These are phyloP conservation scores for Elaeis oleifera DNA, from an alignment of 202 grass and related monocot genomes.

Conservation along the genomic window DNA sequence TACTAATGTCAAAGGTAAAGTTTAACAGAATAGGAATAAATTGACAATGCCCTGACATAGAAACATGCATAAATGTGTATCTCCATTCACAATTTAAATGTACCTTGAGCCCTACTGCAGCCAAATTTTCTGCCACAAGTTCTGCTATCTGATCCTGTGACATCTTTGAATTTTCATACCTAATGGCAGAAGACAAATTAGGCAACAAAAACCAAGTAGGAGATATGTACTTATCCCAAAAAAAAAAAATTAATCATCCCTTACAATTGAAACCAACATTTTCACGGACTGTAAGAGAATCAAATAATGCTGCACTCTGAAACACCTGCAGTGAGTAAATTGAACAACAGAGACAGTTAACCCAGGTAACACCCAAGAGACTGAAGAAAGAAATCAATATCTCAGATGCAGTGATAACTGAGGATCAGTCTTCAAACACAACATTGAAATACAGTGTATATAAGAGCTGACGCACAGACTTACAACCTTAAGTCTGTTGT, in stretches of 20 bases:
- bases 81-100: constrained; percentile 18
- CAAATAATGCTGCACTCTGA: constrained; percentile 96
- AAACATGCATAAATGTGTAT: too few relatives aligned
- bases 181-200: constrained; percentile 29
- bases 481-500: too few relatives aligned
- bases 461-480: too few relatives aligned
- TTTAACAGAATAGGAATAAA: too few relatives aligned
- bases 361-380: too few relatives aligned
- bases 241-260: constrained; percentile 12
- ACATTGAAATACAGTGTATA: too few relatives aligned
- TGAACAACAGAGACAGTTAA: neutral
- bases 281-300: constrained; percentile 91
- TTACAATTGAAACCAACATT: constrained; percentile 99
- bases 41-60: too few relatives aligned
- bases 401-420: too few relatives aligned
- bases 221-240: constrained; percentile 15
- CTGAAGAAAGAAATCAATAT: too few relatives aligned
- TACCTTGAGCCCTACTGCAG: constrained; percentile 87
- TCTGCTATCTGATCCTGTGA: constrained; percentile 49
- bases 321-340: constrained; percentile 55
- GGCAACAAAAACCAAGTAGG: constrained; percentile 15
- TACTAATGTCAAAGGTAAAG: too few relatives aligned
- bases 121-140: constrained; percentile 81
- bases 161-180: constrained; percentile 91
- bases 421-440: too few relatives aligned